Percentiles rank a stretch among this genome's conserved stretches.
phyloP scores from a whole-genome alignment of 164 flowering plant genomes.

The Chloranthus sessilifolius region DNA sequence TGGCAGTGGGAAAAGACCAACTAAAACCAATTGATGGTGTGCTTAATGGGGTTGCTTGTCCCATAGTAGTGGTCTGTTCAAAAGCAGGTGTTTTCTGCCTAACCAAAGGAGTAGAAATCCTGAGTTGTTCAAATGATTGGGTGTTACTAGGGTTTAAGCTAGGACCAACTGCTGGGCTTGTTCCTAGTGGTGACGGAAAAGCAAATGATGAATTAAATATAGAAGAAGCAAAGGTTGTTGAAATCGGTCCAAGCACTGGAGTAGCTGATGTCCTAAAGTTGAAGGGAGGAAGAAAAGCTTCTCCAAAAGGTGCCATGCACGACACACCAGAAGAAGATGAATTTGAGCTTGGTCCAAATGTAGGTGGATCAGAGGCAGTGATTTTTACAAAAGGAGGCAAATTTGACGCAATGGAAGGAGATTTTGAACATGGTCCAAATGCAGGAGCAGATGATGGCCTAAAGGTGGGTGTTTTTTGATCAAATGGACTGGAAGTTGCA shows the following conservation, averaged over 20 bases:
- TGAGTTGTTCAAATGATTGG: constrained; percentile 67
- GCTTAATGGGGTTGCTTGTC: constrained; percentile 43
- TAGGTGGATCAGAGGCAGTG: constrained; percentile 41
- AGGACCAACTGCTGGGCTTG: constrained; percentile 47
- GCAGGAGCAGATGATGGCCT: constrained; percentile 41
- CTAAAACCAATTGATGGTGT: constrained; percentile 61
- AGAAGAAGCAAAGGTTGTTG: too few species aligned
- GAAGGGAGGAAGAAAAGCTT: too few species aligned
- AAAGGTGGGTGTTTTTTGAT: constrained; percentile 43
- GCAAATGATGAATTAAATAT: constrained; percentile 53
- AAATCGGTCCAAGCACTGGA: too few species aligned
- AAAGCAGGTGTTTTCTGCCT: constrained; percentile 56
- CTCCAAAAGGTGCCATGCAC: constrained; percentile 44
- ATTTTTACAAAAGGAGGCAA: constrained; percentile 48
- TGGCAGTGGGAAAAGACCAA: constrained; percentile 50
- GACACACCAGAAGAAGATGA: constrained; percentile 50
- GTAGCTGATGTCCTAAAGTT: too few species aligned
- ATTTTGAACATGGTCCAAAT: constrained; percentile 46
- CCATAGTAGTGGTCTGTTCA: constrained; percentile 50
- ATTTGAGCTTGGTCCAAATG: constrained; percentile 50
- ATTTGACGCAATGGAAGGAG: constrained; percentile 45
- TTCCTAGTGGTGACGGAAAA: constrained; percentile 45
- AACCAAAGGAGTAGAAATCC: constrained; percentile 50
- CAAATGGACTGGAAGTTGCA: constrained; percentile 58
- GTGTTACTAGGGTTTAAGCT: constrained; percentile 52